Percentiles rank a stretch among this genome's conserved stretches.
phyloP scores from a whole-genome alignment of 2,329 filamentous ascomycete species.

The Clonostachys rhizophaga region DNA sequence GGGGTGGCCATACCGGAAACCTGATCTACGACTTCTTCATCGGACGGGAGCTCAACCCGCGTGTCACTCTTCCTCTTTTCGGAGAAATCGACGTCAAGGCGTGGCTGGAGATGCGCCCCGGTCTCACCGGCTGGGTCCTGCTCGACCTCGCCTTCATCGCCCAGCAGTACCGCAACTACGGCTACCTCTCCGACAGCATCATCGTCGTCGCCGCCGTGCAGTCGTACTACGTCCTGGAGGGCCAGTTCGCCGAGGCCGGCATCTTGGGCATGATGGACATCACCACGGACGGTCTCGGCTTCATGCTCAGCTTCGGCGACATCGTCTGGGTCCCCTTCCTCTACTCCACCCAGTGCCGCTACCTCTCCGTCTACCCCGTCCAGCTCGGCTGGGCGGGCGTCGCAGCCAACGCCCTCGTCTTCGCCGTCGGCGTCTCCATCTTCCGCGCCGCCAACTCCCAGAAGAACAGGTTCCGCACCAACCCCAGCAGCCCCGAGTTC shows the following conservation, averaged over 20 bases:
- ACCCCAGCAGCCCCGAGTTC: constrained; percentile 76
- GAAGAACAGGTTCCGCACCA: constrained; percentile 90
- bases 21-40: constrained; percentile 95
- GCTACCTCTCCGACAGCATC: constrained; percentile 82
- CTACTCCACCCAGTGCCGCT: constrained; percentile 80
- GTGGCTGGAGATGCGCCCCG: constrained; percentile 84
- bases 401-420: constrained; percentile 59
- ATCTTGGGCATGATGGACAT: constrained; percentile 94
- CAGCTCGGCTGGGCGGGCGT: constrained; percentile 69
- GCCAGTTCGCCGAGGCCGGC: constrained; percentile 80
- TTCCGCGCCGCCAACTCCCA: constrained; percentile 93
- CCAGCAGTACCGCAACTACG: constrained; percentile 82
- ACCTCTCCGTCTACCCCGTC: constrained; percentile 77
- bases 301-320: constrained; percentile 92
- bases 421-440: constrained; percentile 75
- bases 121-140: constrained; percentile 84
- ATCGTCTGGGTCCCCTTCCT: constrained; percentile 89
- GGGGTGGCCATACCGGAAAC: constrained; percentile 79
- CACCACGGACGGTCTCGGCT: constrained; percentile 87
- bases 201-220: constrained; percentile 75
- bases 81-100: constrained; percentile 88
- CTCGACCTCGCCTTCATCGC: constrained; percentile 80
- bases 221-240: constrained; percentile 77
- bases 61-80: constrained; percentile 70
- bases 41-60: constrained; percentile 90